These are phyloP conservation scores for Kwoniella mangroviensis DNA, from an alignment of 768 basidiomycete species.

Conservation along the genomic window DNA sequence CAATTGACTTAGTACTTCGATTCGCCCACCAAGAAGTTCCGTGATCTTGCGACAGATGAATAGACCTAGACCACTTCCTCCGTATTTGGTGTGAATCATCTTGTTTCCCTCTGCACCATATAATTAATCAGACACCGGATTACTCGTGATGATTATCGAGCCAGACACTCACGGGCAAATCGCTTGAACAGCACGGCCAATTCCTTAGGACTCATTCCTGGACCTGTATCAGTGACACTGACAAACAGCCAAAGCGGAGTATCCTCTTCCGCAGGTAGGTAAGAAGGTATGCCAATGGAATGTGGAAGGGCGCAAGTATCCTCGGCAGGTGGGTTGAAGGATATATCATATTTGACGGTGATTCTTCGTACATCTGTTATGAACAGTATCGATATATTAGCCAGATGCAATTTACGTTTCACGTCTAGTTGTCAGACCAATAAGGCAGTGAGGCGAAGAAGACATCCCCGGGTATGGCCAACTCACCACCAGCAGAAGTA, in stretches of 20 bases:
- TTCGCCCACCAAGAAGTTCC: slow-evolving; percentile 54
- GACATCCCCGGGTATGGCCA: neutral
- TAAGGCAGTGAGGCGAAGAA: too few species aligned
- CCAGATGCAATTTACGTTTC: neutral
- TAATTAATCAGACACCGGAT: too few species aligned
- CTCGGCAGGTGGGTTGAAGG: slow-evolving; percentile 48
- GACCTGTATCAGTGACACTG: slow-evolving; percentile 50
- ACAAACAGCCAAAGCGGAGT: slow-evolving; percentile 50
- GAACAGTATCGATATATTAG: neutral
- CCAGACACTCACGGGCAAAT: slow-evolving; percentile 36
- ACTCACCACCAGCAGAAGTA: slow-evolving; percentile 42
- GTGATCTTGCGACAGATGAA: slow-evolving; percentile 55
- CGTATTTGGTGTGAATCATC: slow-evolving; percentile 53
- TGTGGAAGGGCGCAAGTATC: slow-evolving; percentile 46
- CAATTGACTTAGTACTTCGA: slow-evolving; percentile 51
- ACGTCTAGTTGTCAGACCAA: too few species aligned
- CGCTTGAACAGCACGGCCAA: slow-evolving; percentile 51
- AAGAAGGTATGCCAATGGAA: slow-evolving; percentile 26
- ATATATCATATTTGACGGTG: slow-evolving; percentile 54
- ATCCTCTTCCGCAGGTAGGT: slow-evolving; percentile 34
- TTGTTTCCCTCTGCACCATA: slow-evolving; percentile 45
- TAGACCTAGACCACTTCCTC: slow-evolving; percentile 55
- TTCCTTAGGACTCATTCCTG: slow-evolving; percentile 53
- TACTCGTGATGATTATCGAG: too few species aligned
- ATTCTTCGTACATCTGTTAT: slow-evolving; percentile 30